These are phyloP conservation scores for Jamesozyma gamospora DNA, from an alignment of 805 yeast genomes.

Conservation along the genomic window DNA sequence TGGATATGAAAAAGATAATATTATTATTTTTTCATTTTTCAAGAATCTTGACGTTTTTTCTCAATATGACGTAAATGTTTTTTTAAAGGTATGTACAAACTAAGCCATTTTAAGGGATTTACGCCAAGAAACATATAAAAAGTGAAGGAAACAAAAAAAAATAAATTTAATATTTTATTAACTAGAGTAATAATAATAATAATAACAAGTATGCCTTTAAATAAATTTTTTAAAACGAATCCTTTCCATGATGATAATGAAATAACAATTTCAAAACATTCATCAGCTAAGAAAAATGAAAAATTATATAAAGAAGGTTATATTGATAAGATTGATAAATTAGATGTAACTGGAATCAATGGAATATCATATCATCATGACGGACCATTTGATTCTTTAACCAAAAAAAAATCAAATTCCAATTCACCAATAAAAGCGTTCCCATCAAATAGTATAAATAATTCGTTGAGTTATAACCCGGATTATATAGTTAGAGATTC, in stretches of 20 bases:
- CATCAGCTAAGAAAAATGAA: not conserved
- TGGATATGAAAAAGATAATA: too few species aligned
- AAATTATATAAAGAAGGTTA: slow-evolving; percentile 29
- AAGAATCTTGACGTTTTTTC: too few species aligned
- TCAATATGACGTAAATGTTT: too few species aligned
- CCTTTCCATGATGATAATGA: not conserved
- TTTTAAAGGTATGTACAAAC: too few species aligned
- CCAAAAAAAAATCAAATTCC: slow-evolving; percentile 58
- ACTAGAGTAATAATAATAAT: too few species aligned
- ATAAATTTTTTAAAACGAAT: not conserved
- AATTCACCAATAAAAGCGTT: slow-evolving; percentile 92
- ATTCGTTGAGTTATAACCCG: slow-evolving; percentile 19
- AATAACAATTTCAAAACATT: not conserved
- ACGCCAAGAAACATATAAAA: too few species aligned
- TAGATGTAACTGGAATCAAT: slow-evolving; percentile 90
- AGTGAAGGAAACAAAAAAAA: too few species aligned
- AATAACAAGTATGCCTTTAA: too few species aligned
- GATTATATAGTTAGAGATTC: slow-evolving; percentile 17
- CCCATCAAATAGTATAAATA: slow-evolving; percentile 56
- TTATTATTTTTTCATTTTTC: too few species aligned
- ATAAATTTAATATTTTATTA: too few species aligned
- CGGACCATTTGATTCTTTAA: slow-evolving; percentile 98
- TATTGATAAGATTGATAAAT: slow-evolving; percentile 85
- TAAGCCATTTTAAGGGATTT: too few species aligned
- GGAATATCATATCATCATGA: slow-evolving; percentile 95